phyloP scores from a whole-genome alignment of 305 asterid species.

The Lippia alba region DNA sequence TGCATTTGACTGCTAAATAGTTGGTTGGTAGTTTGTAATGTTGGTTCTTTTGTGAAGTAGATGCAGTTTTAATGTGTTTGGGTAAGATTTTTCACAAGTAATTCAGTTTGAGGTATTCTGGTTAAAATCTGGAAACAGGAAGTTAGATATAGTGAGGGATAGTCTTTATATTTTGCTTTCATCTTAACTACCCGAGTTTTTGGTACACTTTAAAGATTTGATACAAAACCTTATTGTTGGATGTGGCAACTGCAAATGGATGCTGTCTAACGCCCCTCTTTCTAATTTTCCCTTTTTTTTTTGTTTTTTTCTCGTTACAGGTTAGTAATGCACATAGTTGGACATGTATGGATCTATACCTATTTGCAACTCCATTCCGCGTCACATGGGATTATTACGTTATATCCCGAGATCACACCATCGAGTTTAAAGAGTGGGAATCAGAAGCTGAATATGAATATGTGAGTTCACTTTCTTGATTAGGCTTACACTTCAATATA shows the following conservation, averaged over 20 bases:
- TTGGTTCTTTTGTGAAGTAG: constrained; percentile 13
- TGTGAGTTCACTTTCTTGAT: constrained; percentile 50
- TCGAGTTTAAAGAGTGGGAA: constrained; percentile 87
- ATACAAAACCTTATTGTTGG: constrained; percentile 4
- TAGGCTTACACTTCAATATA: constrained; percentile 35
- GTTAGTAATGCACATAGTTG: constrained; percentile 80
- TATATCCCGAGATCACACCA: constrained; percentile 81
- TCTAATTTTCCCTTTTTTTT: not conserved
- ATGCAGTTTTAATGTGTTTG: not conserved
- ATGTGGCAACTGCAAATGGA: constrained; percentile 7
- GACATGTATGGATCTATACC: constrained; percentile 92
- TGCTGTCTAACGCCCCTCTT: constrained; percentile 8
- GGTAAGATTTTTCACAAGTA: constrained; percentile 1
- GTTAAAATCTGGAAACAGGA: constrained; percentile 16
- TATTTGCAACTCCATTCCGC: constrained; percentile 91
- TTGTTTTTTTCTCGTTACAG: constrained; percentile 39
- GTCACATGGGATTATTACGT: constrained; percentile 95
- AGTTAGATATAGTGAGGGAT: constrained; percentile 14
- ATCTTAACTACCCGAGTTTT: no score
- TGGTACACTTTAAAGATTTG: not conserved
- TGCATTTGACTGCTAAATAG: constrained; percentile 10
- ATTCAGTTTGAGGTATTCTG: constrained; percentile 2
- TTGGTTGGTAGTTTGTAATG: constrained; percentile 15
- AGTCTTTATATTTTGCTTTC: constrained; percentile 11
- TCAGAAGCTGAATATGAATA: constrained; percentile 73